Evolutionary conservation across 2,329 filamentous ascomycete species (phyloP).

Genomic region (Alternaria rosae): DNA sequence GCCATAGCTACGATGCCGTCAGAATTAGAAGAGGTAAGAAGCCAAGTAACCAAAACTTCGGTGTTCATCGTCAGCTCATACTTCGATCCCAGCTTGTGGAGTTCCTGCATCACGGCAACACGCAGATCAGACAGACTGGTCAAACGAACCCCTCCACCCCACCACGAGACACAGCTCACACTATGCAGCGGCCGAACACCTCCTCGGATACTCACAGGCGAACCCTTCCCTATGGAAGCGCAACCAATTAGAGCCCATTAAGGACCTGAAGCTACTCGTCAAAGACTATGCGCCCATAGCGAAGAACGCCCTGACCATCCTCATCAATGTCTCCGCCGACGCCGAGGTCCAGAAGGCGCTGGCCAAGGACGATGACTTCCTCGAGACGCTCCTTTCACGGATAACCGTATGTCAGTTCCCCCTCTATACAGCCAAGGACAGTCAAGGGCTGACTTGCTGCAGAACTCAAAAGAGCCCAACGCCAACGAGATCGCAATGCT

Average conservation of each 20-base stretch:
- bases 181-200: constrained; percentile 75
- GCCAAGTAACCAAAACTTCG: neutral
- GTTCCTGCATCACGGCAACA: constrained; percentile 91
- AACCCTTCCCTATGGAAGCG: constrained; percentile 85
- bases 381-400: constrained; percentile 75
- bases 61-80: neutral
- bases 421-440: neutral
- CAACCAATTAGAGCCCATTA: constrained; percentile 78
- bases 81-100: constrained; percentile 74
- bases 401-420: constrained; percentile 73
- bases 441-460: constrained; percentile 16
- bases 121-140: constrained; percentile 85
- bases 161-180: constrained; percentile 25
- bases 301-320: constrained; percentile 89
- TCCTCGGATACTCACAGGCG: constrained; percentile 81
- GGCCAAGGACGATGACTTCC: constrained; percentile 79
- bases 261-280: constrained; percentile 85
- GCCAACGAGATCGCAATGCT: constrained; percentile 90
- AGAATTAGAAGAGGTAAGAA: constrained; percentile 58
- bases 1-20: constrained; percentile 53
- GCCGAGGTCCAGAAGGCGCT: constrained; percentile 75
- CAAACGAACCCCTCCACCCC: constrained; percentile 42
- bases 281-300: constrained; percentile 88
- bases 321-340: constrained; percentile 85
- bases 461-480: constrained; percentile 78